Base-by-base conservation (phyloP, 2,329 filamentous ascomycete species). In the Microthyrium microscopicum region DNA sequence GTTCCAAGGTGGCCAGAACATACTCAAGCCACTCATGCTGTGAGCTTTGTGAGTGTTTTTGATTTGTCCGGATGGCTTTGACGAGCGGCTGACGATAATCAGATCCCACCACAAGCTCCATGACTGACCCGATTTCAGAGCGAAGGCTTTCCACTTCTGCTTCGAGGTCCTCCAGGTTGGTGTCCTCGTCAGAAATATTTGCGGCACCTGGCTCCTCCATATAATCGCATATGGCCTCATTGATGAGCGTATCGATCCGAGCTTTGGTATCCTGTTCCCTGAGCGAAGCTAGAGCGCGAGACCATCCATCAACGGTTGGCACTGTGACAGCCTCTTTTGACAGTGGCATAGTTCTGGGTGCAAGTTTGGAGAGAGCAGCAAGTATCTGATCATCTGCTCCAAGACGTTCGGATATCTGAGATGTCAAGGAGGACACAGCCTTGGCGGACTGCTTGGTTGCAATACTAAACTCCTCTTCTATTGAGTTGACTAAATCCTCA, bases 91-190 rank as follows among this genome's bases (percentile, higher is more conserved):
- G 65, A 4, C 77, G 58, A 42, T 74, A 66, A 46, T 78, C 71
- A 43, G 77, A 68, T 41, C 80, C 73, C 1, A 74, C 62, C 0
- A 75, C 70, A 70, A 82, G 81, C 40, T 77, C 70, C 5, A 74
- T 68, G 2, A 82, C 71, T 0, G 75, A 70, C 1, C 76, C 56
- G 26, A 82, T 73, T 46, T 82, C 77, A 0, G 72, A 59, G 42
- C 77, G 75, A 3, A 82, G 57, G 4, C 73, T 77, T 41, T 79
- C 73, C 1, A 82, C 58, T 45, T 81, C 77, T 20, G 68, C 65
- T 43, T 74, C 66, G 2, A 77, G 48, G 11, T 53, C 55, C 7
- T 65, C 58, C 31, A 70, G 65, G 4, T 55, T 56, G 22, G 19
- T 24, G 6, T 21, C 16, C 13, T 31, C 20, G 12, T 65, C 3